Base-by-base conservation (phyloP, 169 alveolate species). In the Hepatocystis sp. region DNA sequence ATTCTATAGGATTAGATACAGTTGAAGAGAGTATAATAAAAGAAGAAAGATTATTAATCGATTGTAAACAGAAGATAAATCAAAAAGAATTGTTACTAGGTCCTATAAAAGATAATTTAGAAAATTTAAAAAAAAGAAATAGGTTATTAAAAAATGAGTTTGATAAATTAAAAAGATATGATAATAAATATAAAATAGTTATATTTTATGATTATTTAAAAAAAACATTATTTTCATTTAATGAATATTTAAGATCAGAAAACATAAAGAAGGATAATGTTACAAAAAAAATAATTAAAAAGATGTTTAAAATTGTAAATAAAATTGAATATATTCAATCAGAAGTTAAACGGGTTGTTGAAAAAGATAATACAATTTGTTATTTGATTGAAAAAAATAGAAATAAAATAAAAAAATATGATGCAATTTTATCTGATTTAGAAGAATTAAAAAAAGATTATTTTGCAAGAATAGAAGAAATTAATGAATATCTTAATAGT, bases 1-100 rank as follows among this genome's bases (percentile, higher is more conserved):
- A 84, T 4, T 91, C 94, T 0, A 94, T 93, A 7, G 95, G 95
- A 3, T 86, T 92, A 51, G 86, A 85, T 30, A 91, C 76, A 10
- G 88, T 76, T n/a, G 88, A 85, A 85, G 46, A 66, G 0, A 67
- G 39, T 25, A 85, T 68, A 11, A 64, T 39, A 32, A 76, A 78
- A 64, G 93, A 71, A 36, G 78, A 68, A 66, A 92, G 85, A 44
- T 34, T 89, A 84, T 30, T 92, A 28, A 85, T 90, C 17, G 86
- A 86, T 42, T 90, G 94, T 51, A 81, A 65, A 51, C 65, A 65
- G 10, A 90, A 90, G 46, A 66, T 92, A 56, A 90, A 90, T 52
- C 84, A 86, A 8, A 85, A 92, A 28, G 89, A 92, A 76, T 23
- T 63, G 13, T 90, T 86, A 21, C 47, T 92, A 52, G 55, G 21